Percentiles rank a stretch among this genome's conserved stretches.
Conservation (phyloP, 2,329 filamentous ascomycete genomes). For the Alternaria sp. region DNA sequence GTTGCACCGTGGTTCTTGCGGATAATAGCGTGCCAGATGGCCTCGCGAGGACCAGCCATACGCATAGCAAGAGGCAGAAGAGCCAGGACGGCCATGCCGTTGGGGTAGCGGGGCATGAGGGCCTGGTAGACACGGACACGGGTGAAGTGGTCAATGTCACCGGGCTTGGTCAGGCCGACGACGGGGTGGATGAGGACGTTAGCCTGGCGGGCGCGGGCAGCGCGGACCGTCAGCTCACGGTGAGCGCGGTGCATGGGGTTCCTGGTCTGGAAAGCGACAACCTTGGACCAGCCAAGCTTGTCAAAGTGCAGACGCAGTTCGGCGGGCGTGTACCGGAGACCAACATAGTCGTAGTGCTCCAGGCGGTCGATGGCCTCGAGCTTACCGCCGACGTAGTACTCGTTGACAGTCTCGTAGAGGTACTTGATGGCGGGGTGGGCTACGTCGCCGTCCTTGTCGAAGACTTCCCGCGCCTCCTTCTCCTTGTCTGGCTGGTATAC, state of each 20-base stretch:
- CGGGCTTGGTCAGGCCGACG: conserved; percentile 97
- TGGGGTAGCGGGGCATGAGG: conserved; percentile 93
- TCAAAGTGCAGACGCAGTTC: conserved; percentile 97
- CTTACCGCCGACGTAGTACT: conserved; percentile 96
- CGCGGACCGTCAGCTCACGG: conserved; percentile 95
- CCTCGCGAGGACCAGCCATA: conserved; percentile 98
- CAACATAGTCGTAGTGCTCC: conserved; percentile 99
- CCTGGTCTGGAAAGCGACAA: conserved; percentile 96
- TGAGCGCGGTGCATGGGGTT: conserved; percentile 99
- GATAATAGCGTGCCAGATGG: conserved; percentile 99
- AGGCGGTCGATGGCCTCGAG: conserved; percentile 93
- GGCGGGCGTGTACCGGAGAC: conserved; percentile 89
- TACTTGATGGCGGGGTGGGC: conserved; percentile 93
- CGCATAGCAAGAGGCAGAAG: conserved; percentile 97
- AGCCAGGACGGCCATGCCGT: conserved; percentile 97
- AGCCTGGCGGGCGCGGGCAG: conserved; percentile 92
- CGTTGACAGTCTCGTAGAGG: conserved; percentile 79
- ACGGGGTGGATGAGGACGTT: conserved; percentile 99
- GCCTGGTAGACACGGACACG: conserved; percentile 99
- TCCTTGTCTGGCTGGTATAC: conserved; percentile 96
- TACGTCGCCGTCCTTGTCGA: conserved; percentile 89
- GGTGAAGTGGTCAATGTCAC: conserved; percentile 99
- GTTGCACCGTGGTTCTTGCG: conserved; percentile 99
- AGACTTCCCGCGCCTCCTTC: conserved; percentile 92
- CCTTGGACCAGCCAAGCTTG: conserved; percentile 97